Conservation (phyloP, 2,329 filamentous ascomycete genomes). For the Colletotrichum incanum region DNA sequence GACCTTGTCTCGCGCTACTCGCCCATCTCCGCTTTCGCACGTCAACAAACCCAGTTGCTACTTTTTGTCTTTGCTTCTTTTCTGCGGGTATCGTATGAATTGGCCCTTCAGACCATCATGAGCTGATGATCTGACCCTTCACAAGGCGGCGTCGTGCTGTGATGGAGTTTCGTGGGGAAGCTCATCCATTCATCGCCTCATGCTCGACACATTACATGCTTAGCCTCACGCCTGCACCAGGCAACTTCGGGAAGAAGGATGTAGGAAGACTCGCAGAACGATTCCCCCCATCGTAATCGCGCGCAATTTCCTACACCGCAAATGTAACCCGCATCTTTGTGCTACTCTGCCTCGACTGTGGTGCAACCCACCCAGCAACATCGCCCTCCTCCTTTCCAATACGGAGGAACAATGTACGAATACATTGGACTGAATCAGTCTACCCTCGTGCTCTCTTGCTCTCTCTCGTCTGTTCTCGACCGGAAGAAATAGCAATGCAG, state of each 20-base stretch:
- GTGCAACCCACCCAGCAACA: slow-evolving; percentile 27
- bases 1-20: slow-evolving; percentile 40
- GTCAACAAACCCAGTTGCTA: slow-evolving; percentile 19
- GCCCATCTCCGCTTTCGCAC: slow-evolving; percentile 37
- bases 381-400: not conserved
- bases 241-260: not conserved
- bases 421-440: not conserved
- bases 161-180: slow-evolving; percentile 22
- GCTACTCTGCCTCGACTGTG: slow-evolving; percentile 7
- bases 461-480: not conserved
- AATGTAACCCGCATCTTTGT: slow-evolving; percentile 30
- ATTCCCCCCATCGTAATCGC: not conserved
- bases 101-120: slow-evolving; percentile 15
- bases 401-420: not conserved
- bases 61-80: slow-evolving; percentile 30
- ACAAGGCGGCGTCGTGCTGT: slow-evolving; percentile 26
- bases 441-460: not conserved
- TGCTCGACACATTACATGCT: slow-evolving; percentile 18
- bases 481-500: slow-evolving; percentile 16
- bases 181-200: slow-evolving; percentile 17
- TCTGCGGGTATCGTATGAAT: slow-evolving; percentile 37
- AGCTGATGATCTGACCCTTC: not conserved
- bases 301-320: slow-evolving; percentile 36
- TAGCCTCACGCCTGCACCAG: slow-evolving; percentile 9
- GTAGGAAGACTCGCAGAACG: not conserved